These are phyloP conservation scores for Austropuccinia psidii DNA, from an alignment of 1,284 basidiomycete species.

Conservation along the genomic window DNA sequence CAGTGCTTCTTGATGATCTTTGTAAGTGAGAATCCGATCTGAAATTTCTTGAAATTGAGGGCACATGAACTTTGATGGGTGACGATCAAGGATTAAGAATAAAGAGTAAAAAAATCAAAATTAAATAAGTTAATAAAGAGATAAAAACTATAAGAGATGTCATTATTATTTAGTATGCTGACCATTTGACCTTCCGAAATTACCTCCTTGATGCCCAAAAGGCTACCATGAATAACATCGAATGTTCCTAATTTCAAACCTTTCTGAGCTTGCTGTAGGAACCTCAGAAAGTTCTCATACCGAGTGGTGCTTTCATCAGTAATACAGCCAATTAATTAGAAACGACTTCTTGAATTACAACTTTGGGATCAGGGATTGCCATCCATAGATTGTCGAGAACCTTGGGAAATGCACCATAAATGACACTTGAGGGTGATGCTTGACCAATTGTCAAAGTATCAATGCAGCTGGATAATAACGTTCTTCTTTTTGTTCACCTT, in stretches of 20 bases:
- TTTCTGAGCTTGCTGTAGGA: conserved; percentile 78
- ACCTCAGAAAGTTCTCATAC: conserved; percentile 59
- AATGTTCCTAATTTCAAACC: conserved; percentile 68
- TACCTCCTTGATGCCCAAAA: conserved; percentile 85
- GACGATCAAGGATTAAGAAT: background rate
- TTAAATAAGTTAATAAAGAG: no score
- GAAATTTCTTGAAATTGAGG: conserved; percentile 81
- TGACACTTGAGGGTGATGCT: conserved; percentile 63
- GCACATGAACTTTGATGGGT: conserved; percentile 71
- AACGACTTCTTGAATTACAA: conserved; percentile 68
- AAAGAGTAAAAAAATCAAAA: no score
- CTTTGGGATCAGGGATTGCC: conserved; percentile 66
- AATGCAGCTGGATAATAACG: conserved; percentile 75
- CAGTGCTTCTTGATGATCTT: conserved; percentile 73
- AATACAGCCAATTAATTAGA: conserved; percentile 82
- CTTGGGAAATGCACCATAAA: conserved; percentile 68
- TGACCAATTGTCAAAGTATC: conserved; percentile 80
- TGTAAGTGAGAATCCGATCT: conserved; percentile 81
- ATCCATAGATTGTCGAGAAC: conserved; percentile 86
- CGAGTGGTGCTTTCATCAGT: conserved; percentile 48
- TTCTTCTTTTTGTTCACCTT: conserved; percentile 53
- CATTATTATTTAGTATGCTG: conserved; percentile 40
- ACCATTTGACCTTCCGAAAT: conserved; percentile 89
- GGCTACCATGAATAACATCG: conserved; percentile 84
- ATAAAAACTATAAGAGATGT: background rate